A percentile compares a stretch with the other conserved stretches of the same genome.
Conservation (phyloP, 2,329 filamentous ascomycete species). For the Beauveria australis region DNA sequence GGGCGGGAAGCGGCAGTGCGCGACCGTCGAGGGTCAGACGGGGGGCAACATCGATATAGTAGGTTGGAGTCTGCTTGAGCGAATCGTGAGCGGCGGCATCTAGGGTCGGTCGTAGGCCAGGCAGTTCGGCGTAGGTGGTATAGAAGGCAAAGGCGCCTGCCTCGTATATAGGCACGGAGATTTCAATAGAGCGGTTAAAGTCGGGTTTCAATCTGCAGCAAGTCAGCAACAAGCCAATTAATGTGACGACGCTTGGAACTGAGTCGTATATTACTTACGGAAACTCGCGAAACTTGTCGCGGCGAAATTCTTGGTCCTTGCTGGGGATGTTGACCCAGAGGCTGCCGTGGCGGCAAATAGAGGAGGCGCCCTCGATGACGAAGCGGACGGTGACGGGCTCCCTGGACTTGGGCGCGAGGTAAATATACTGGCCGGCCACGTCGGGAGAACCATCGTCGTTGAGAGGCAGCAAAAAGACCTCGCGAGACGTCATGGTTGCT, state of each 20-base stretch:
- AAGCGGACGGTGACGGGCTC: constrained; percentile 79
- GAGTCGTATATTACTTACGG: constrained; percentile 51
- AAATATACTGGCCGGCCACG: constrained; percentile 83
- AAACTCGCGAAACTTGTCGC: constrained; percentile 76
- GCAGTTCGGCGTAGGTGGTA: constrained; percentile 82
- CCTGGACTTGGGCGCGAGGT: constrained; percentile 66
- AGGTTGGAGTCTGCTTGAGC: constrained; percentile 59
- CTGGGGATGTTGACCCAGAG: constrained; percentile 94
- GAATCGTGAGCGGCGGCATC: constrained; percentile 28
- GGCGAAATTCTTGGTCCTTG: constrained; percentile 64
- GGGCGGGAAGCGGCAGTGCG: constrained; percentile 71
- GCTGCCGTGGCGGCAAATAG: constrained; percentile 88
- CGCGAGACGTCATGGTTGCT: constrained; percentile 54
- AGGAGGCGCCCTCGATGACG: constrained; percentile 87
- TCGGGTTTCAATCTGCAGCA: constrained; percentile 67
- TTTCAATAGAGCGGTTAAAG: constrained; percentile 86
- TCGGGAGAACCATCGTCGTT: constrained; percentile 90
- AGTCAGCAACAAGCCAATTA: constrained; percentile 1
- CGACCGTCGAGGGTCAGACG: constrained; percentile 65
- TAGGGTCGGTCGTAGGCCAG: constrained; percentile 43
- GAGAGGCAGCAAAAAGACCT: constrained; percentile 82
- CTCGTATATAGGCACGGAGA: constrained; percentile 75
- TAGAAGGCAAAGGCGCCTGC: constrained; percentile 93
- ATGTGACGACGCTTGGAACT: neutral
- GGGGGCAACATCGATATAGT: constrained; percentile 93